These are phyloP conservation scores for Eruca vesicaria DNA, from an alignment of 441 rosid species.

Conservation along the genomic window DNA sequence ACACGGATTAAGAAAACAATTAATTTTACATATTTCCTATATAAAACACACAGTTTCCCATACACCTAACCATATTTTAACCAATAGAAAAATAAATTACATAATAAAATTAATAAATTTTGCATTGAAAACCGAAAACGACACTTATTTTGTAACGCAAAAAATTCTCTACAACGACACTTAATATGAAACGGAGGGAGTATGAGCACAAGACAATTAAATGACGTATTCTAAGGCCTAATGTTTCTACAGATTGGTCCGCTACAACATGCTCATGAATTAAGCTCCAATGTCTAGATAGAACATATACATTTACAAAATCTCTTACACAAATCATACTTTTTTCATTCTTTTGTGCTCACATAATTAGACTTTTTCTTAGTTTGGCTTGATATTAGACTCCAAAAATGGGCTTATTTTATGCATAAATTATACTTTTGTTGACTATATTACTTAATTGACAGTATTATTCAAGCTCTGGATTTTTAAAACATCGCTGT, in stretches of 20 bases:
- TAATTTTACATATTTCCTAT: no score
- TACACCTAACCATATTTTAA: no score
- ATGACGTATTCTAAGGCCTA: background rate
- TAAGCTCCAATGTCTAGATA: background rate
- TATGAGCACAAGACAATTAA: no score
- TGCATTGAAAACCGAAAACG: no score
- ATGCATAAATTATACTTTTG: background rate
- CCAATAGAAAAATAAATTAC: background rate
- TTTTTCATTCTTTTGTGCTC: background rate
- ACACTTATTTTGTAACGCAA: no score
- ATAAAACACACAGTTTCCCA: no score
- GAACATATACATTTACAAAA: background rate
- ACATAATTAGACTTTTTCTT: background rate
- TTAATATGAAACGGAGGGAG: no score
- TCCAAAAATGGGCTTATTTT: background rate
- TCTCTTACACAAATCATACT: background rate
- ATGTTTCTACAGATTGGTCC: background rate
- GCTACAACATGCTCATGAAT: background rate
- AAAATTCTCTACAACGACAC: no score
- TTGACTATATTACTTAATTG: slow-evolving; percentile 4
- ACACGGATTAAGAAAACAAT: no score
- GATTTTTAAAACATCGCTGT: slow-evolving; percentile 5
- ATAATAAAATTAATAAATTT: no score
- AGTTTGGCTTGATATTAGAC: background rate
- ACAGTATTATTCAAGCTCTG: background rate